Conservation (phyloP, 306 rosid genomes). For the Corylus americana region DNA sequence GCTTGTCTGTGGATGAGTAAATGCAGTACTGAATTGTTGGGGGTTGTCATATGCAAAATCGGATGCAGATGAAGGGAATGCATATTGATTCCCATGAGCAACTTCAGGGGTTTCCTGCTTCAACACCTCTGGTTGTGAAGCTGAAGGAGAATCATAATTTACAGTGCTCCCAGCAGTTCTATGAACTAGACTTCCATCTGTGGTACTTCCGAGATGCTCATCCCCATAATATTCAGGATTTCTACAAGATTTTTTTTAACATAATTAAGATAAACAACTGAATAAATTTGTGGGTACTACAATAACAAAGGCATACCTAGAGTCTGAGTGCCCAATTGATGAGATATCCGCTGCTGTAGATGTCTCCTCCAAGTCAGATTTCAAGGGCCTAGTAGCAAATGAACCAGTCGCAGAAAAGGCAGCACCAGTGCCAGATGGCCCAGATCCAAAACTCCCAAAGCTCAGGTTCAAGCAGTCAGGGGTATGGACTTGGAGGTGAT, state of each 20-base stretch:
- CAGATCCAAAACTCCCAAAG: constrained; percentile 96
- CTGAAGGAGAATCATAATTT: constrained; percentile 67
- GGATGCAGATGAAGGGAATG: constrained; percentile 75
- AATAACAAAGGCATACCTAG: constrained; percentile 47
- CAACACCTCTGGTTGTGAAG: constrained; percentile 72
- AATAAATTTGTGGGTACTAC: constrained; percentile 3
- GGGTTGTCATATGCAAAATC: constrained; percentile 69
- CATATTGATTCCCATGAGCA: constrained; percentile 69
- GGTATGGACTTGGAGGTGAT: constrained; percentile 87
- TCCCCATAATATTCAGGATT: constrained; percentile 79
- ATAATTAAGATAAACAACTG: constrained; percentile 19
- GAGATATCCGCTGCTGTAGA: constrained; percentile 66
- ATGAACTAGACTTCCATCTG: constrained; percentile 72
- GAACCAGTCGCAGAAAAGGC: constrained; percentile 49
- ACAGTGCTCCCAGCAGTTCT: constrained; percentile 58
- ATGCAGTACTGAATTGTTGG: constrained; percentile 62
- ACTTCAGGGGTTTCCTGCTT: constrained; percentile 68
- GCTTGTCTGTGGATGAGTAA: constrained; percentile 68
- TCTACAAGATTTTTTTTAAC: constrained; percentile 45
- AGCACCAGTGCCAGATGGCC: constrained; percentile 49
- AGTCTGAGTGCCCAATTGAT: constrained; percentile 63
- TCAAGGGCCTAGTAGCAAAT: constrained; percentile 49
- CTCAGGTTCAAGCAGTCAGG: constrained; percentile 94
- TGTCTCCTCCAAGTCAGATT: constrained; percentile 69
- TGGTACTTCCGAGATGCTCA: constrained; percentile 61